Evolutionary conservation across 2,329 filamentous ascomycete genomes (phyloP), one percentile per base, ranked within the genome.

Genomic region (Microascus cirrosus): DNA sequence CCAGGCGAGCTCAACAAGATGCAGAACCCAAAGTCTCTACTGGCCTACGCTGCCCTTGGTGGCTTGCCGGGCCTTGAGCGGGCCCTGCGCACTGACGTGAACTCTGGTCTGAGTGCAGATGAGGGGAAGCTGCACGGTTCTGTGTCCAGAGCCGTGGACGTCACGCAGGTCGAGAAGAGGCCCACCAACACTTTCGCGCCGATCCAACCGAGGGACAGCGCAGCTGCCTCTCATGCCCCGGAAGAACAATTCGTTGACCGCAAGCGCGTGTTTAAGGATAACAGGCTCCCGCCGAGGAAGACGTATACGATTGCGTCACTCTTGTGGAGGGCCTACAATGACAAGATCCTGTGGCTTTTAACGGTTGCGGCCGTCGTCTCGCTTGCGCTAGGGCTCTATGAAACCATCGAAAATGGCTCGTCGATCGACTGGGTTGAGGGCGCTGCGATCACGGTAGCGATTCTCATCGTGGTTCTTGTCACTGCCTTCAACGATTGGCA

Each of bases 261-360:
- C 18, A 75, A 77, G 58, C 74, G 82, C 39, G 72, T 87, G 4
- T 86, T 79, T 65, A 76, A 78, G 53, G 77, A 79, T 62, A 87
- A 87, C 62, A 67, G 74, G 4, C 67, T 87, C 6, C 84, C 84
- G 0, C 74, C 78, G 39, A 81, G 84, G 62, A 82, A 84, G 62
- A 73, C 79, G 0, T 82, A 80, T 11, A 77, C 80, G 1, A 75
- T 87, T 48, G 75, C 80, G 67, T 73, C 72, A 59, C 67, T 88
- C 11, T 75, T 84, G 59, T 89, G 85, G 85, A 80, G 79, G 60
- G 84, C 86, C 2, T 88, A 87, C 68, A 86, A 89, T 62, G 87
- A 90, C 69, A 87, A 86, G 62, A 83, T 90, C 42, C 78, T 90
- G 50, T 85, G 89, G 48, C 71, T 90, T 5, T 71, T 90, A 60